A percentile compares a stretch with the other conserved stretches of the same genome.
phyloP scores from a whole-genome alignment of 73 alveolate genomes.

The Paramecium primaurelia region DNA sequence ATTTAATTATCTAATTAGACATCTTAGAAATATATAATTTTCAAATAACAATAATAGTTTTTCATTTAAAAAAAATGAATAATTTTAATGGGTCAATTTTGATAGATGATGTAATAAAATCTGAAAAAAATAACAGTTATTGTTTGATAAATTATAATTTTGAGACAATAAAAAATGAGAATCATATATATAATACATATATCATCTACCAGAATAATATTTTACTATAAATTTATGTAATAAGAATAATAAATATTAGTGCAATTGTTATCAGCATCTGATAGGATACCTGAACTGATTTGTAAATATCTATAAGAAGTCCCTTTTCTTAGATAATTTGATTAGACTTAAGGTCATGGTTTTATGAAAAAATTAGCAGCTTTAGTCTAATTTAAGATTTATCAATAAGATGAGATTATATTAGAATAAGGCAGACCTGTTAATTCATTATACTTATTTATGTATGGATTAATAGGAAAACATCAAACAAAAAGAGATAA shows the following conservation, averaged over 20 bases:
- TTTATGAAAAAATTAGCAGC: not conserved
- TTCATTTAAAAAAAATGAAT: not conserved
- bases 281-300: not conserved
- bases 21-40: too few species aligned
- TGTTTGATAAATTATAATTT: too few species aligned
- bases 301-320: not conserved
- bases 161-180: not conserved
- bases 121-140: too few species aligned
- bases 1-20: too few species aligned
- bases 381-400: not conserved
- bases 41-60: not conserved
- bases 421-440: constrained; percentile 3
- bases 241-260: not conserved
- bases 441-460: not conserved
- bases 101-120: too few species aligned
- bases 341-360: not conserved
- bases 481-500: not conserved
- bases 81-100: too few species aligned
- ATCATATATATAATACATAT: too few species aligned
- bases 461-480: not conserved
- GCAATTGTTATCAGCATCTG: not conserved
- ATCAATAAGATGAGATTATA: not conserved
- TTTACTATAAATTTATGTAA: not conserved
- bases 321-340: not conserved
- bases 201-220: not conserved